phyloP scores from a whole-genome alignment of 208 protist species.

The Trypanosoma rangeli region DNA sequence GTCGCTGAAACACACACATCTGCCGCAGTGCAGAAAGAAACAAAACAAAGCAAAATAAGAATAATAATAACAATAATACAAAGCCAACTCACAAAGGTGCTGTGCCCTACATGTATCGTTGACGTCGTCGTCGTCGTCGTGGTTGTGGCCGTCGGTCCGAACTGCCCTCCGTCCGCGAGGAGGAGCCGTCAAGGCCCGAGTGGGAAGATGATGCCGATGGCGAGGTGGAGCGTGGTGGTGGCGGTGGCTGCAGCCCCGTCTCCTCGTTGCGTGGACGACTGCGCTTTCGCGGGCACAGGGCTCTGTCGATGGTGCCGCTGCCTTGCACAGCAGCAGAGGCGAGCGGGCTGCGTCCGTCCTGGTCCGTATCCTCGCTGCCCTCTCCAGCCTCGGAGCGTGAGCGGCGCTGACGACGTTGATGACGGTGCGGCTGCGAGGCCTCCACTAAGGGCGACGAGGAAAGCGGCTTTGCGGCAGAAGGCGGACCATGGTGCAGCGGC shows the following conservation, averaged over 20 bases:
- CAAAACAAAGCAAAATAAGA: not conserved
- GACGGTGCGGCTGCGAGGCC: not conserved
- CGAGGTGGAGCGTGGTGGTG: not conserved
- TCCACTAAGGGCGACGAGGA: not conserved
- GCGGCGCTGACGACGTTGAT: constrained; percentile 1
- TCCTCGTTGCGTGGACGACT: not conserved
- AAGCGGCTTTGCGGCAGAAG: not conserved
- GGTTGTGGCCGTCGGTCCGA: not conserved
- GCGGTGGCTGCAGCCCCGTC: not conserved
- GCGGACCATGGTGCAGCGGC: not conserved
- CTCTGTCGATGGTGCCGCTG: not conserved
- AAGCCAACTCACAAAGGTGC: not conserved
- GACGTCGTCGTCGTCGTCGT: constrained; percentile 11
- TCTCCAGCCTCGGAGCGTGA: not conserved
- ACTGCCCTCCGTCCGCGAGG: not conserved
- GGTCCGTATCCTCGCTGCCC: not conserved
- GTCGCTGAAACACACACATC: too few species aligned
- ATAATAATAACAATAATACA: too few species aligned
- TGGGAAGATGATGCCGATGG: not conserved
- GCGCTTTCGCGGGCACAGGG: constrained; percentile 3
- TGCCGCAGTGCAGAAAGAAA: too few species aligned
- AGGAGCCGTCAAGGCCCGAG: not conserved
- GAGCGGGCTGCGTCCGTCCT: not conserved
- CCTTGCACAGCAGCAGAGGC: not conserved
- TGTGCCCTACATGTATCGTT: not conserved